Evolutionary conservation across 495 filamentous ascomycete genomes (phyloP), one percentile per base, ranked within the genome.

Genomic region (Bacidia gigantensis): DNA sequence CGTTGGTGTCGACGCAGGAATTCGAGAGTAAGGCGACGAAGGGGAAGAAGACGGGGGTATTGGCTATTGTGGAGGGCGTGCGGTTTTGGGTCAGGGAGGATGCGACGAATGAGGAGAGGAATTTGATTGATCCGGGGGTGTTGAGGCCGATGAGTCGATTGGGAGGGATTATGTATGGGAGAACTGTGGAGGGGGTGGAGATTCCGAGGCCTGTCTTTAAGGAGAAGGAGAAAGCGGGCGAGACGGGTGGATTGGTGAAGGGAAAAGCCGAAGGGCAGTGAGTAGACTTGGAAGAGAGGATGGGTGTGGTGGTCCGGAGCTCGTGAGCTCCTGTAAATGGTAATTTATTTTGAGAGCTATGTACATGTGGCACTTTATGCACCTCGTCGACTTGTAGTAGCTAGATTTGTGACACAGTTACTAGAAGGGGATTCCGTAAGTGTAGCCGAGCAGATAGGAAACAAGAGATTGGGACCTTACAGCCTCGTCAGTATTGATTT

Each of bases 51-150:
- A 80, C 80, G 0, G 77, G 83, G 0, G 82, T 80, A 9, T 24
- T 95, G 60, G 84, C 77, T 12, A 76, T 94, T 46, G 71, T 96
- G 9, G 89, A 98, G 69, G 90, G 89, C 0, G 78, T 83, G 38
- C 70, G 80, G 23, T 96, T 98, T 60, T 94, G 88, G 86, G 87
- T 80, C 11, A 67, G 89, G 44, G 88, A 95, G 62, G 90, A 95
- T 69, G 87, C 87, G 11, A 69, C 96, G 5, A 83, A 93, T 58
- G 77, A 86, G 61, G 81, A 85, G 14, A 76, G 71, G 60, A 86
- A 78, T 53, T 51, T 82, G 23, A 70, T 97, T 29, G 81, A 92
- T 67, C 71, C 86, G 12, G 74, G 72, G 52, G 67, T 86, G 10
- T 59, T 96, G 38, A 77, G 75, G 57, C 92, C 90, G 14, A 76